Conservation (phyloP, 169 alveolate species). For the Babesia divergens region DNA sequence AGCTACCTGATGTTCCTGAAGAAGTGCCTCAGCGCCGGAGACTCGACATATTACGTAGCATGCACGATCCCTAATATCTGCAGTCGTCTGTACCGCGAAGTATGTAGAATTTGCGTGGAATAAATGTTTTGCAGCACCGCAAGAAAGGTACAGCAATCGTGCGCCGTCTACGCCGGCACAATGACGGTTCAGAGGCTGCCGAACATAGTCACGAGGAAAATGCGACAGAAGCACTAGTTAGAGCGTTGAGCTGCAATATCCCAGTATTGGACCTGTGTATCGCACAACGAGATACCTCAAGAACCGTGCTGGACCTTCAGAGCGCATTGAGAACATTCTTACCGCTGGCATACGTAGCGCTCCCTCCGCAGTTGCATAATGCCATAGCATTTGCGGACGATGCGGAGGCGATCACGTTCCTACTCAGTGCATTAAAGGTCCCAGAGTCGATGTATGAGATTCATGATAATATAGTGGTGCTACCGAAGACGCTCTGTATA, state of each 20-base stretch:
- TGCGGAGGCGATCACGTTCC: conserved; percentile 1
- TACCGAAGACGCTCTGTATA: conserved; percentile 22
- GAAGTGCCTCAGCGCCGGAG: not conserved
- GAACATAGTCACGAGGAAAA: not conserved
- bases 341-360: conserved; percentile 37
- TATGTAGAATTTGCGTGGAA: not conserved
- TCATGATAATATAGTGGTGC: not conserved
- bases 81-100: not conserved
- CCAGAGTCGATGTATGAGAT: conserved; percentile 21
- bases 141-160: not conserved
- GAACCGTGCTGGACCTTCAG: not conserved
- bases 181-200: no score
- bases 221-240: not conserved
- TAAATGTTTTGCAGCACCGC: not conserved
- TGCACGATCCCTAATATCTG: conserved; percentile 12
- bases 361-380: conserved; percentile 8
- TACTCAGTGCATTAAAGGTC: conserved; percentile 13
- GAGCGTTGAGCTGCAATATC: not conserved
- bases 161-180: no score
- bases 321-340: conserved; percentile 1
- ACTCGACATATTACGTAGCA: conserved; percentile 13
- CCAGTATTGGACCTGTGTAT: conserved; percentile 40
- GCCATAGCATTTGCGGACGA: conserved; percentile 12
- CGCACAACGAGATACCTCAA: conserved; percentile 9
- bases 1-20: conserved; percentile 28